phyloP scores from a whole-genome alignment of 768 basidiomycete species.

The Pleurotus eryngii region DNA sequence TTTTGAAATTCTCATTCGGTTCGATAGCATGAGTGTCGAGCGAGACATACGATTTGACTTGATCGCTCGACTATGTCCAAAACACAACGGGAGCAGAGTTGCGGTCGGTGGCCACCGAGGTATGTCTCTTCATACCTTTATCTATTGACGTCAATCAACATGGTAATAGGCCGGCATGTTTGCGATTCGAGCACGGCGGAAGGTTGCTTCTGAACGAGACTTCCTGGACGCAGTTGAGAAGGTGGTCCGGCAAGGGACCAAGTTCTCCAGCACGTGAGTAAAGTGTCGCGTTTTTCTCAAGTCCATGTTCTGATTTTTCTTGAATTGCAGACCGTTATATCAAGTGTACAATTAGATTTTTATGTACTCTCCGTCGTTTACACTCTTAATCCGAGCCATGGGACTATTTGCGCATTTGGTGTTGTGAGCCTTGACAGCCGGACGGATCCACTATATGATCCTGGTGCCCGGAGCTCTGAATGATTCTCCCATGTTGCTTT shows the following conservation, averaged over 20 bases:
- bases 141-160: neutral
- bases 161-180: constrained; percentile 93
- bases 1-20: neutral
- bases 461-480: neutral
- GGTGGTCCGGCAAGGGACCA: constrained; percentile 95
- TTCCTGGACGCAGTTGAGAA: constrained; percentile 98
- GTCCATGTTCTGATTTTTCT: constrained; percentile 11
- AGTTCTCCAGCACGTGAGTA: constrained; percentile 94
- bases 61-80: constrained; percentile 94
- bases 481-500: neutral
- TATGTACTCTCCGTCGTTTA: constrained; percentile 2
- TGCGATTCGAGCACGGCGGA: constrained; percentile 93
- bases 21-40: constrained; percentile 89
- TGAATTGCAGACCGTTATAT: constrained; percentile 67
- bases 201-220: constrained; percentile 96
- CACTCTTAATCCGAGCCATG: constrained; percentile 6
- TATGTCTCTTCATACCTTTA: constrained; percentile 24
- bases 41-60: constrained; percentile 96
- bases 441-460: constrained; percentile 1
- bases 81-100: constrained; percentile 99
- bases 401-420: neutral
- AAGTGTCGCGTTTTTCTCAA: neutral
- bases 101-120: constrained; percentile 95
- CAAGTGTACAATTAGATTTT: constrained; percentile 87
- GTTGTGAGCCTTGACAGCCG: neutral